Base-by-base conservation (phyloP, 2,329 filamentous ascomycete genomes). In the Tolypocladium capitatum region DNA sequence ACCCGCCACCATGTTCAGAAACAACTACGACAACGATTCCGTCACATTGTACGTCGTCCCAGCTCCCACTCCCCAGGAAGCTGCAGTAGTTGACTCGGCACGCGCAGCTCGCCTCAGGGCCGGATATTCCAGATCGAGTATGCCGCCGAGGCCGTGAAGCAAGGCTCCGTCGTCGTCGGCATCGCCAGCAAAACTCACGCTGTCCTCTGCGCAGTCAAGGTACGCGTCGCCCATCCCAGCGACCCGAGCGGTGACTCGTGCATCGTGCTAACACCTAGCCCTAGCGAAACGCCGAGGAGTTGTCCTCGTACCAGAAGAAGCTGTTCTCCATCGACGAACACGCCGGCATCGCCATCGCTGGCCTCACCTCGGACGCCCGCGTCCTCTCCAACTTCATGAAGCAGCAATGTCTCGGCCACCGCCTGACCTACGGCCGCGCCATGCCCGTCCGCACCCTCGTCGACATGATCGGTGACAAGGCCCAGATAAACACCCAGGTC, bases 361-460 rank as follows among this genome's bases (percentile, higher is more conserved):
- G 92, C 59, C 86, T 98, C 53, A 92, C 92, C 56, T 96, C 91
- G 50, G 92, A 98, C 69, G 92, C 91, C 64, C 92, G 92, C 63
- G 92, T 98, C 59, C 89, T 98, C 59, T 96, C 90, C 76, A 98
- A 98, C 80, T 98, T 96, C 76, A 97, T 98, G 91, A 97, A 96
- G 76, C 89, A 95, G 72, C 92, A 97, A 73, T 94, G 88, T 54
- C 87, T 98, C 61, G 86, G 87, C 61, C 91, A 92, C 60, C 89
- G 91, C 67, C 83, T 98, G 60, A 95, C 89, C 49, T 97, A 95
- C 74, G 91, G 87, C 70, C 90, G 92, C 56, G 82, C 90, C 56
- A 92, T 98, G 65, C 87, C 89, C 31, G 75, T 97, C 63, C 84
- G 88, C 62, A 84, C 86, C 53, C 87, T 97, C 59, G 90, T 95